Base-by-base conservation (phyloP, 495 filamentous ascomycete species). In the Hypoxylon lenormandii region DNA sequence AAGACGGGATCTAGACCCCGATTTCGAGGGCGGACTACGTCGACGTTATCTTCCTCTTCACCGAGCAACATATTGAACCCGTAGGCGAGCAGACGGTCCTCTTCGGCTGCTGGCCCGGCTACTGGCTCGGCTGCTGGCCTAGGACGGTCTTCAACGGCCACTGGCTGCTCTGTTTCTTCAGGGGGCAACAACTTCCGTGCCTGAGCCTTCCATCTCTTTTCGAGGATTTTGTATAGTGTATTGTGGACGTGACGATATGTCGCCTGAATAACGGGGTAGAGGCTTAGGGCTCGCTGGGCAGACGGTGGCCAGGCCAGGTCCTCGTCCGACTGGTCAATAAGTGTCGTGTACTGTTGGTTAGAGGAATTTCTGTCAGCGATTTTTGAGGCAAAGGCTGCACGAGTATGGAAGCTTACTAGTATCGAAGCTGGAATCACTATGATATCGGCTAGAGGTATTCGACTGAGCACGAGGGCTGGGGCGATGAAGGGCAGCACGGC, bases 181-280 rank as follows among this genome's bases (percentile, higher is more conserved):
- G 80, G 13, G 23, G 48, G 19, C 3, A 26, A 33, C 22, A 51
- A 26, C 13, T 65, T 28, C 22, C 47, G 60, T 13, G 64, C 67
- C 33, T 58, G 21, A 0, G 40, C 59, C 26, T 61, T 56, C 84
- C 92, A 92, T 55, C 82, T 86, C 61, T 77, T 83, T 76, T 93
- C 90, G 26, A 87, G 73, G 16, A 80, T 76, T 13, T 82, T 85
- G 66, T 92, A 90, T 5, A 91, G 13, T 21, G 82, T 80, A n/a
- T 87, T 83, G 68, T 91, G 90, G 33, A 90, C 74, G n/a, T 81
- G 78, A 51, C 86, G 83, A 76, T 96, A 95, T 21, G 84, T 80
- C 18, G 85, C 80, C 37, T 91, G 87, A 26, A 93, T 62, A 55
- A 87, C 87, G 0, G 92, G 92, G 38, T 94, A 81, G 2, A 88